Evolutionary conservation across 129 eudicot genomes (phyloP).

Genomic region (Pittosporum tobira): DNA sequence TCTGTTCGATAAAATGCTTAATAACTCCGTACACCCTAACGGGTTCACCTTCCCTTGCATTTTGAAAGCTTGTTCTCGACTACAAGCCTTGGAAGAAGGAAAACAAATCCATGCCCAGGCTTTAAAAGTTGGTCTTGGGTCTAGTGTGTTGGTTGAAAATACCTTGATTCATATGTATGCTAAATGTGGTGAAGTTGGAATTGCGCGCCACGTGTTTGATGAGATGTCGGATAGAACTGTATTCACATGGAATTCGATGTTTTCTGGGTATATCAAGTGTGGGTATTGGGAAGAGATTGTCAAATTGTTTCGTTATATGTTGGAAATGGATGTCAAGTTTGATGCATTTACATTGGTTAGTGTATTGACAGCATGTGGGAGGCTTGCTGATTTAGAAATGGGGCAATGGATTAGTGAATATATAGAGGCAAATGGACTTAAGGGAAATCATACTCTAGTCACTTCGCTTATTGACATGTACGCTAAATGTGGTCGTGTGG

Average conservation of each 20-base stretch:
- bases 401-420: conserved; percentile 27
- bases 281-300: conserved; percentile 25
- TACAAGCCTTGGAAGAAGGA: conserved; percentile 29
- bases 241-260: conserved; percentile 43
- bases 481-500: conserved; percentile 43
- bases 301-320: conserved; percentile 21
- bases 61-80: conserved; percentile 41
- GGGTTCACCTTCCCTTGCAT: conserved; percentile 37
- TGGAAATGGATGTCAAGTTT: conserved; percentile 17
- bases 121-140: conserved; percentile 26
- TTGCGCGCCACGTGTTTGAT: conserved; percentile 40
- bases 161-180: conserved; percentile 46
- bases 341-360: conserved; percentile 28
- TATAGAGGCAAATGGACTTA: conserved; percentile 18
- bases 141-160: conserved; percentile 30
- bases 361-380: conserved; percentile 32
- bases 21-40: conserved; percentile 24
- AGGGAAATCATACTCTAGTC: conserved; percentile 20
- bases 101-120: conserved; percentile 41
- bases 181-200: conserved; percentile 26
- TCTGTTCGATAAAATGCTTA: conserved; percentile 27
- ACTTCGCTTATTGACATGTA: conserved; percentile 38
- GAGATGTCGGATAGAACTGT: conserved; percentile 32
- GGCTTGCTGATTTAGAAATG: conserved; percentile 25
- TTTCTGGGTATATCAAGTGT: conserved; percentile 37